phyloP scores from a whole-genome alignment of 139 green algal genomes.

The Penium margaritaceum region DNA sequence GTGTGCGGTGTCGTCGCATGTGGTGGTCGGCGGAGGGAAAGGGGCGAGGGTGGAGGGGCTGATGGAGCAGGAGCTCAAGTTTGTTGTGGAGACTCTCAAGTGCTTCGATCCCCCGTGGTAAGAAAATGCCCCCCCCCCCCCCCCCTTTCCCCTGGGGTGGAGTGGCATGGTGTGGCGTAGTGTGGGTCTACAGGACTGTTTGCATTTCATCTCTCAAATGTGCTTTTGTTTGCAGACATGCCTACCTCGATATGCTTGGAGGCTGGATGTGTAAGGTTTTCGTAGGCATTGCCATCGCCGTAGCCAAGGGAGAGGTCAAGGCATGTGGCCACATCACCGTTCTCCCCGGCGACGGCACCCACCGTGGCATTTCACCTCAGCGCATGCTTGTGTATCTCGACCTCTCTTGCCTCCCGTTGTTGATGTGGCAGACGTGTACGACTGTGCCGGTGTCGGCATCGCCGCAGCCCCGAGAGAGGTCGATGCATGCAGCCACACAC shows the following conservation, averaged over 20 bases:
- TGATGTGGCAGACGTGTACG: no score
- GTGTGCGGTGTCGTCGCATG: neutral
- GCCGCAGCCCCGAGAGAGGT: no score
- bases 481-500: no score
- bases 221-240: no score
- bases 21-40: constrained; percentile 1
- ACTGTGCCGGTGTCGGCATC: no score
- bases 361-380: no score
- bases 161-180: neutral
- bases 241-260: no score
- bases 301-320: constrained; percentile 13
- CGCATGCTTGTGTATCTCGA: no score
- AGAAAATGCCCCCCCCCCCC: constrained; percentile 13
- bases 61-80: constrained; percentile 30
- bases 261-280: no score
- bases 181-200: no score
- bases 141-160: neutral
- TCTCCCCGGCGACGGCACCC: constrained; percentile 23
- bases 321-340: constrained; percentile 3
- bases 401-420: no score
- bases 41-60: constrained; percentile 9
- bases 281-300: constrained; percentile 24
- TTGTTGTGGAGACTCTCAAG: constrained; percentile 27
- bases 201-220: no score
- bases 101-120: constrained; percentile 35